Base-by-base conservation (phyloP, 2,329 filamentous ascomycete species). In the Amauroascus verrucosus region DNA sequence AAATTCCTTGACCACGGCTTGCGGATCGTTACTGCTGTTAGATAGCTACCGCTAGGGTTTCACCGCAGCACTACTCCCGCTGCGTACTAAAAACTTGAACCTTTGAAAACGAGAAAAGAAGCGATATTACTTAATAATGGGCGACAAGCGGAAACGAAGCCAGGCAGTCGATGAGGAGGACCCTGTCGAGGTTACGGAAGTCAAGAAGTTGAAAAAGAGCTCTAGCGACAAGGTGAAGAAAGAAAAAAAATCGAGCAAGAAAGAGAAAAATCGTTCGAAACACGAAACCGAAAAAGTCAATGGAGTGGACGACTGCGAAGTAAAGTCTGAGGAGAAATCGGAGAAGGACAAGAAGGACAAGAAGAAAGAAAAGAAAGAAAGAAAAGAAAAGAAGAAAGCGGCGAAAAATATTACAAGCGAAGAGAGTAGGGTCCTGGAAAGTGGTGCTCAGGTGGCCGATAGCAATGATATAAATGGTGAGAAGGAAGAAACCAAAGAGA, bases 401-500 rank as follows among this genome's bases (percentile, higher is more conserved):
- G 37, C 48, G n/a, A 44, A n/a, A 18, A n/a, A 32, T 3, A 32
- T 18, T 6, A n/a, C 54, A 24, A 57, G 58, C 43, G 65, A 69
- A 38, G 59, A 64, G 53, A 46, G 40, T 52, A 48, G 14, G 14
- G 54, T 55, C 44, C 33, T 41, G 30, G 35, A 51, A 35, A 56
- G 58, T 41, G 44, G 53, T 14, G 6, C 32, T 9, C 8, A 37
- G 16, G 54, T 16, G 4, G 37, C 24, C 22, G 54, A 24, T 1
- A 48, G 54, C 18, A 48, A 13, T 30, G 56, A 37, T 60, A 57
- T 8, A 65, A 48, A 47, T 64, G 56, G 69, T 68, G 57, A 62
- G 63, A 33, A 30, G n/a, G 26, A 69, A 58, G 66, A 60, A 32
- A 62, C 59, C 54, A 57, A 45, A 56, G 60, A 32, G 6, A 37